These are phyloP conservation scores for Linum tenue DNA, from an alignment of 345 rosid species.

Conservation along the genomic window DNA sequence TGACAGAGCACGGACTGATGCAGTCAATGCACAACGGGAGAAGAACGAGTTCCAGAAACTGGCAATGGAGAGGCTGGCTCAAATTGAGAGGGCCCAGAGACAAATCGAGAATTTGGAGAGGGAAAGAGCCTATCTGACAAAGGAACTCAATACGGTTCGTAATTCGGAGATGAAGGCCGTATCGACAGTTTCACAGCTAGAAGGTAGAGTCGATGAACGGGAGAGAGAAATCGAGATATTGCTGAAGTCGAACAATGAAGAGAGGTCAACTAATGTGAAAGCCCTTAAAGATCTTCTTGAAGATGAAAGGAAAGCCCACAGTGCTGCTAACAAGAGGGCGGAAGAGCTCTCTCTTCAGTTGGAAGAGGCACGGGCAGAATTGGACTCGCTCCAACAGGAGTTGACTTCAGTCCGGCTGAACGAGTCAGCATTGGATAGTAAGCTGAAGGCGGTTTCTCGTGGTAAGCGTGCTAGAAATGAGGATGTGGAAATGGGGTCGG, in stretches of 20 bases:
- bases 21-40: slow-evolving; percentile 17
- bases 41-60: slow-evolving; percentile 22
- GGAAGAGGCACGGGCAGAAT: background rate
- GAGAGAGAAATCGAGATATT: slow-evolving; percentile 12
- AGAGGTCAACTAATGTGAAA: background rate
- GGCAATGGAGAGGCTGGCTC: slow-evolving; percentile 21
- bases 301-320: background rate
- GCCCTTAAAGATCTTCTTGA: slow-evolving; percentile 2
- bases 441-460: slow-evolving; percentile 1
- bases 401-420: slow-evolving; percentile 1
- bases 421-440: background rate
- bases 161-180: background rate
- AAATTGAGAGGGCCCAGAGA: slow-evolving; percentile 18
- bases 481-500: slow-evolving; percentile 15
- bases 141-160: slow-evolving; percentile 15
- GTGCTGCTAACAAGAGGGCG: background rate
- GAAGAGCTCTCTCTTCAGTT: background rate
- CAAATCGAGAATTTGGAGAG: slow-evolving; percentile 19
- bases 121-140: slow-evolving; percentile 16
- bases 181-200: slow-evolving; percentile 13
- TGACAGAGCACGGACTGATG: slow-evolving; percentile 24
- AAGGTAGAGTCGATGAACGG: slow-evolving; percentile 16
- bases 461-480: slow-evolving; percentile 33
- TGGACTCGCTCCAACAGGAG: slow-evolving; percentile 1
- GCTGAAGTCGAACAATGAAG: slow-evolving; percentile 13